Evolutionary conservation across 306 rosid genomes (phyloP), one percentile per base, ranked within the genome.

Genomic region (Begonia loranthoides): DNA sequence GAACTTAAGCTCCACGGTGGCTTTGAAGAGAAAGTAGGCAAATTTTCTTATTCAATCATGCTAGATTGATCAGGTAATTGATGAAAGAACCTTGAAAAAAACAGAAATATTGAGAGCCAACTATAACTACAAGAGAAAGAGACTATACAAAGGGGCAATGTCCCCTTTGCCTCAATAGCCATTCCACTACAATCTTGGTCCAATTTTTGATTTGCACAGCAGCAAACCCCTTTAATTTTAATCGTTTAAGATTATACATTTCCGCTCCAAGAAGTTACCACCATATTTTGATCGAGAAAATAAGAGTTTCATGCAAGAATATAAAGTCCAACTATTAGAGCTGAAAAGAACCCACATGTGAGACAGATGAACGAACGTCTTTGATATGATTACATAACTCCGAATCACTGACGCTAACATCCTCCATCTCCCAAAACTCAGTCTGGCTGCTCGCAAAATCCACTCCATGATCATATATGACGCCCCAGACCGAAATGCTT

Each of bases 361-460:
- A 51, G 54, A 59, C 93, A 9, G 80, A 70, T 54, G n/a, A 24
- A 59, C 84, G 95, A 0, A 68, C 63, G 5, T 74, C 80, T 63
- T 66, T 67, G 14, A 84, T 64, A 40, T 69, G 75, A 38, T 49
- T 47, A 13, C 63, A 50, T 13, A 84, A 40, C 69, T 84, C 75
- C 2, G 46, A 60, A 58, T 88, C 94, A 51, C 56, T 74, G 59
- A 70, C 54, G 41, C 63, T 90, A 41, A 12, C 57, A 9, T 45
- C 73, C 41, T 75, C 84, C 75, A 67, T 74, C 5, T 36, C 66
- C 1, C 61, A 17, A 45, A 70, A 76, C 9, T 49, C 63, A 38
- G 55, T 62, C 15, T 55, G 59, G 39, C 44, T 45, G 51, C 28
- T 45, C 17, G 52, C 24, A 12, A 55, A 17, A 40, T 68, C 75